phyloP scores from a whole-genome alignment of 1,284 basidiomycete species.

The Ceratobasidium papillatum region DNA sequence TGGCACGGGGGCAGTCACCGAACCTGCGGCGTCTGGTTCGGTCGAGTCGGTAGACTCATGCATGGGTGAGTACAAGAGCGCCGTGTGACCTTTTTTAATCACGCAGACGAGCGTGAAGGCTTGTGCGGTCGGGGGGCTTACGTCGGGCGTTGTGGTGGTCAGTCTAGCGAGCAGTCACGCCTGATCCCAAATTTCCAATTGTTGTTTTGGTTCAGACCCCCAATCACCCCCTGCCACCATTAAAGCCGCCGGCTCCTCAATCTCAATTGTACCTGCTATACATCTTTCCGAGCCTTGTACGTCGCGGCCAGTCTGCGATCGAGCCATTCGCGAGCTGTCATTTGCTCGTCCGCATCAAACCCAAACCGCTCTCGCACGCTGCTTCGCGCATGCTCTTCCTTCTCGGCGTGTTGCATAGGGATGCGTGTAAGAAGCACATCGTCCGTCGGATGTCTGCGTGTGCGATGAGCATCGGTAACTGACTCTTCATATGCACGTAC shows the following conservation, averaged over 20 bases:
- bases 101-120: neutral
- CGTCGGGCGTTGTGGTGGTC: slow-evolving; percentile 12
- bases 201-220: slow-evolving; percentile 22
- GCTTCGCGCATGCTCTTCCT: slow-evolving; percentile 25
- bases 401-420: slow-evolving; percentile 5
- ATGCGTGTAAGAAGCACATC: slow-evolving; percentile 41
- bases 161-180: slow-evolving; percentile 12
- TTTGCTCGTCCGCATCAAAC: slow-evolving; percentile 39
- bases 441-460: slow-evolving; percentile 42
- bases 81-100: slow-evolving; percentile 1
- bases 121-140: slow-evolving; percentile 1
- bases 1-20: slow-evolving; percentile 2
- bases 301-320: slow-evolving; percentile 40
- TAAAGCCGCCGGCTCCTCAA: neutral
- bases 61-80: neutral
- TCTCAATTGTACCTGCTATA: neutral
- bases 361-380: slow-evolving; percentile 41
- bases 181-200: slow-evolving; percentile 1
- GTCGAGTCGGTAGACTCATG: slow-evolving; percentile 1
- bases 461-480: neutral
- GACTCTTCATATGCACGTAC: slow-evolving; percentile 21
- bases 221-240: slow-evolving; percentile 4
- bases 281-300: slow-evolving; percentile 41
- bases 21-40: neutral
- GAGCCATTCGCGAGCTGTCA: slow-evolving; percentile 45